A percentile compares a stretch with the other conserved stretches of the same genome.
These are phyloP conservation scores for Acanthamoeba healyi DNA, from an alignment of 208 protist genomes.

Conservation along the genomic window DNA sequence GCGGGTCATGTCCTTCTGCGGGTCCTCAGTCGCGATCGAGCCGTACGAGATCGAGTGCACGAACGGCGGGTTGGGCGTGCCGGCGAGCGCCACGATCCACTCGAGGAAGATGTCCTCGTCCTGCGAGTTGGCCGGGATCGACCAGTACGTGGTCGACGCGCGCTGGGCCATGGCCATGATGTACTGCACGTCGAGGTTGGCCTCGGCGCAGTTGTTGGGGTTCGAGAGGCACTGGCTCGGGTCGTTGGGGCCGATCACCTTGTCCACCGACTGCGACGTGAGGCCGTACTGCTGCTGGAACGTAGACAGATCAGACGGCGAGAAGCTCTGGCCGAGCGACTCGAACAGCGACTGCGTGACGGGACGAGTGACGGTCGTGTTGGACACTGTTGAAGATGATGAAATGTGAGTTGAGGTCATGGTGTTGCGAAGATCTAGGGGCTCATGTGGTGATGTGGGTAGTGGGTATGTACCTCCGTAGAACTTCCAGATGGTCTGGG, in stretches of 20 bases:
- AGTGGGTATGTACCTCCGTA: slow-evolving; percentile 7
- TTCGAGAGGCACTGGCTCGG: neutral
- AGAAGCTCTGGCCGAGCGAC: slow-evolving; percentile 44
- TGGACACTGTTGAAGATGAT: neutral
- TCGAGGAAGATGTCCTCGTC: slow-evolving; percentile 50
- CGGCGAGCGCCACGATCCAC: slow-evolving; percentile 70
- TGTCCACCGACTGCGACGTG: neutral
- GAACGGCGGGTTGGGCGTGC: slow-evolving; percentile 17
- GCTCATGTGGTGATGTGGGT: too few relatives aligned
- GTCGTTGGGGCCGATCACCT: slow-evolving; percentile 55
- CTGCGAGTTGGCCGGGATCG: neutral
- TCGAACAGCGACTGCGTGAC: slow-evolving; percentile 35
- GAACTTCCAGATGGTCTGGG: slow-evolving; percentile 62
- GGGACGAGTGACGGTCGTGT: neutral
- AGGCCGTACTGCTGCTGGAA: slow-evolving; percentile 40
- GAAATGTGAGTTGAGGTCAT: neutral
- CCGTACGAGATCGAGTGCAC: slow-evolving; percentile 73
- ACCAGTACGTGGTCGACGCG: slow-evolving; percentile 72
- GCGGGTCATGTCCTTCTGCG: neutral
- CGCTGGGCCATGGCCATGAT: slow-evolving; percentile 53
- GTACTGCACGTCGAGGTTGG: slow-evolving; percentile 72
- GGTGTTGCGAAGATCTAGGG: too few relatives aligned
- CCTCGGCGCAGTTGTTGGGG: slow-evolving; percentile 57
- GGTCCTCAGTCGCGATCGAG: slow-evolving; percentile 41
- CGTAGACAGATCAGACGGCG: neutral